phyloP scores from a whole-genome alignment of 2,329 filamentous ascomycete species.

The Fusarium tanahbumbuense region DNA sequence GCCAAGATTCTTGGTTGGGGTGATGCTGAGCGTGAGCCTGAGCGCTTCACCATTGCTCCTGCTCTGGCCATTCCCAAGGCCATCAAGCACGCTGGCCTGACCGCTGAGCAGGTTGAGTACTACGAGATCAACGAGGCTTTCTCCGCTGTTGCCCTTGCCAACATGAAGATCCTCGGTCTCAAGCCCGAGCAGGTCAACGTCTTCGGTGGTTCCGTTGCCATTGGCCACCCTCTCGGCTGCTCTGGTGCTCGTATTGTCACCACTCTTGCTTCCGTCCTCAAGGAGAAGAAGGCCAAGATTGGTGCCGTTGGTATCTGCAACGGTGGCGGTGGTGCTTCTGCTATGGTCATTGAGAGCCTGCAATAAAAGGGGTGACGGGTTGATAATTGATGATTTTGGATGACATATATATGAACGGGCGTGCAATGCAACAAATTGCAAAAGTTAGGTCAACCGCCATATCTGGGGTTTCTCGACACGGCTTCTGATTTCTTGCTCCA shows the following conservation, averaged over 20 bases:
- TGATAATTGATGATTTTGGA: constrained; percentile 42
- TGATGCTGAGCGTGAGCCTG: constrained; percentile 89
- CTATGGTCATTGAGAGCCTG: constrained; percentile 86
- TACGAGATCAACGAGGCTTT: constrained; percentile 99
- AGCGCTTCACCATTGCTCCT: constrained; percentile 95
- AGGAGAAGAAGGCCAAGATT: constrained; percentile 92
- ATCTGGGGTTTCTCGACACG: constrained; percentile 31
- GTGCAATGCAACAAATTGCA: constrained; percentile 33
- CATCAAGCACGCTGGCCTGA: constrained; percentile 90
- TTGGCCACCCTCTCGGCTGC: constrained; percentile 93
- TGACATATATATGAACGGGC: constrained; percentile 37
- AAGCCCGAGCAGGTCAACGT: constrained; percentile 91
- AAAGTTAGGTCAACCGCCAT: constrained; percentile 37
- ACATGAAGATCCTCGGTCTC: constrained; percentile 89
- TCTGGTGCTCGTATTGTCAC: constrained; percentile 94
- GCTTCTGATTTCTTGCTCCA: constrained; percentile 31
- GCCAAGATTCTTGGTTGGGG: constrained; percentile 98
- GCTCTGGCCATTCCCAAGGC: constrained; percentile 97
- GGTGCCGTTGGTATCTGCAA: constrained; percentile 97
- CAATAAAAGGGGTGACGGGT: constrained; percentile 56
- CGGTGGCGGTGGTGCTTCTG: constrained; percentile 94
- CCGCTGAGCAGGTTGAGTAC: constrained; percentile 82
- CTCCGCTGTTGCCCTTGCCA: constrained; percentile 94
- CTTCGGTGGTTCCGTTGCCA: constrained; percentile 92
- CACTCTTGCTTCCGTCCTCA: constrained; percentile 88